Base-by-base conservation (phyloP, 108 stramenopile genomes). In the Nannochloropsis oceanica region DNA sequence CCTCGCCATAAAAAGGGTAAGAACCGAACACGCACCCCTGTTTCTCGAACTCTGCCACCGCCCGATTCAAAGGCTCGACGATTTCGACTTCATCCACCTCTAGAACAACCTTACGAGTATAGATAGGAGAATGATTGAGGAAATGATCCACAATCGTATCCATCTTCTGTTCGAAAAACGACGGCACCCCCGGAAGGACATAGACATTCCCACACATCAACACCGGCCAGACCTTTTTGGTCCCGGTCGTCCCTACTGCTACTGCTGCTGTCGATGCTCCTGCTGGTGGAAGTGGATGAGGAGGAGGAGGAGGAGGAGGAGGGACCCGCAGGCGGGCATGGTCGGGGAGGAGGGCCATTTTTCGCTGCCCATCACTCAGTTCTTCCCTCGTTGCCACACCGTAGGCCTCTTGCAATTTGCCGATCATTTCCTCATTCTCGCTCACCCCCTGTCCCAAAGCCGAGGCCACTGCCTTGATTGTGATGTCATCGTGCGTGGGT, bases 401-500 rank as follows among this genome's bases (percentile, higher is more conserved):
- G 8, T 80, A 43, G 25, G 25, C 91, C 27, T 88, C 81, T 80
- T 89, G 44, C 80, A 98, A 85, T 1, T 94, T 86, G n/a, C 89
- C 84, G 26, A 95, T 92, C 97, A 98, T 98, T 87, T 97, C 96
- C 59, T 89, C 86, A 90, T 96, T 91, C 20, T 95, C 84, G 11
- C 13, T 14, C 73, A 84, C 44, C 84, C 44, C 90, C 27, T 88
- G 84, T 12, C 90, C 92, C 44, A 95, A 86, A 8, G 95, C 95
- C 43, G 84, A 86, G 0, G 96, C 95, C 20, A 97, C 95, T 43
- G 94, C 94, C 84, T 95, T 94, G 80, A 98, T 93, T 3, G 97
- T 98, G 13, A 98, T 94, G 91, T 98, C 97, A 83, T 98, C 97
- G 82, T 98, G 97, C 8, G 97, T 98, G 0, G 96, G 96, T 14